A percentile compares a stretch with the other conserved stretches of the same genome.
Conservation (phyloP, 345 rosid species). For the Syzygium grande region DNA sequence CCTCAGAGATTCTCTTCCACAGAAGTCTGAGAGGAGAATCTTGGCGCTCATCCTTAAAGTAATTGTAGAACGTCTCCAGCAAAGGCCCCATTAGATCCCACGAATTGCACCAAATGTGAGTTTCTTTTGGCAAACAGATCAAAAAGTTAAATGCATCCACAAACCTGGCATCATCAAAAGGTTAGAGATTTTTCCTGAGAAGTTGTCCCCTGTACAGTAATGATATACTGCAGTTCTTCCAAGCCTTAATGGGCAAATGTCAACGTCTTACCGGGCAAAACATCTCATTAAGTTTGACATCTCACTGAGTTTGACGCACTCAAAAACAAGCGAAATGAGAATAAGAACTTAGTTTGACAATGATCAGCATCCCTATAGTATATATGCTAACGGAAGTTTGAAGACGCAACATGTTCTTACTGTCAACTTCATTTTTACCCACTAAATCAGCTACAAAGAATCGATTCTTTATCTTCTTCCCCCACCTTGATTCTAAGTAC, state of each 20-base stretch:
- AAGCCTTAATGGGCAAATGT: neutral
- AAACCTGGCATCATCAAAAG: conserved; percentile 41
- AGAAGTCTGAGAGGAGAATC: conserved; percentile 76
- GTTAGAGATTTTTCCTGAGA: neutral
- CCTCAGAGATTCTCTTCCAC: conserved; percentile 74
- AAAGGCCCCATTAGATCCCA: conserved; percentile 91
- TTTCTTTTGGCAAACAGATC: conserved; percentile 57
- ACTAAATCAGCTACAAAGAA: neutral
- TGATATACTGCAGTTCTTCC: neutral
- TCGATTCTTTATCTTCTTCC: neutral
- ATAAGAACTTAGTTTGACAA: neutral
- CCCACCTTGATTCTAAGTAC: neutral
- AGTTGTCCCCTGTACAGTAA: neutral
- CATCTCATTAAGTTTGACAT: neutral
- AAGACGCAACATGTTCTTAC: neutral
- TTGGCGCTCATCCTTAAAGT: conserved; percentile 52
- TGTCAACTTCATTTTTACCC: neutral
- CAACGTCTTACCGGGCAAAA: neutral
- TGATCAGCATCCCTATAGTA: neutral
- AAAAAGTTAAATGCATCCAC: conserved; percentile 63
- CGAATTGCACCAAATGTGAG: conserved; percentile 78
- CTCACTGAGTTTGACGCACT: neutral
- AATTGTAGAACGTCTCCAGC: conserved; percentile 82
- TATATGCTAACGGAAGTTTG: neutral
- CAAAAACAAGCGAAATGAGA: neutral